A percentile compares a stretch with the other conserved stretches of the same genome.
Evolutionary conservation across 2,329 filamentous ascomycete genomes (phyloP).

Genomic region (Aspergillus tubingensis): DNA sequence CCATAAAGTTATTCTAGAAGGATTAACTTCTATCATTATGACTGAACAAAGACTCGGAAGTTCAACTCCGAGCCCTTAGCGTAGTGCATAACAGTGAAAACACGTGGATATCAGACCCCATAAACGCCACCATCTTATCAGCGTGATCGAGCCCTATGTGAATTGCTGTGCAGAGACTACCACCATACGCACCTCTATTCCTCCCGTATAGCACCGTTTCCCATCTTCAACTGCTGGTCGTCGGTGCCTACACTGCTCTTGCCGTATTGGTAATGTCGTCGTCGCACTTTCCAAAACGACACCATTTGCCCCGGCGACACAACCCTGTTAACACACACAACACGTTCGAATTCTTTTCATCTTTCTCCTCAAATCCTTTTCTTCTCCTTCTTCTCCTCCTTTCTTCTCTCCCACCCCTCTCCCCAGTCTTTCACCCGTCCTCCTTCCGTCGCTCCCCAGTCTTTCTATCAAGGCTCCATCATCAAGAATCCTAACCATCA

Average conservation of each 20-base stretch:
- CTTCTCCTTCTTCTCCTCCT: too few relatives aligned
- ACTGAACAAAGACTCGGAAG: too few relatives aligned
- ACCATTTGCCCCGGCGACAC: background rate
- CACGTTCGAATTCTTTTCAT: constrained; percentile 1
- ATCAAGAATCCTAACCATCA: background rate
- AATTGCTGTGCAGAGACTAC: background rate
- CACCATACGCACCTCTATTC: too few relatives aligned
- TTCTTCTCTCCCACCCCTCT: too few relatives aligned
- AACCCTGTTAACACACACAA: background rate
- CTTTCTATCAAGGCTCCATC: background rate
- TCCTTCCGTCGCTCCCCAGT: background rate
- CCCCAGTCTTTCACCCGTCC: background rate
- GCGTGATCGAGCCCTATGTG: background rate
- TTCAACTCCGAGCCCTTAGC: too few relatives aligned
- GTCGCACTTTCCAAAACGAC: constrained; percentile 11
- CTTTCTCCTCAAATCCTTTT: constrained; percentile 1
- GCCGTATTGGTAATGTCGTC: background rate
- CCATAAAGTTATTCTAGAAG: too few relatives aligned
- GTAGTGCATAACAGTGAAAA: background rate
- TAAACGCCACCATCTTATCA: background rate
- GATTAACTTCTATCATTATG: too few relatives aligned
- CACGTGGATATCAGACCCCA: background rate
- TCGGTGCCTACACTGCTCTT: background rate
- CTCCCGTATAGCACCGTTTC: background rate
- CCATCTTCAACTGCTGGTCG: background rate